phyloP scores from a whole-genome alignment of 2,329 filamentous ascomycete species.

The Colletotrichum euphorbiae region DNA sequence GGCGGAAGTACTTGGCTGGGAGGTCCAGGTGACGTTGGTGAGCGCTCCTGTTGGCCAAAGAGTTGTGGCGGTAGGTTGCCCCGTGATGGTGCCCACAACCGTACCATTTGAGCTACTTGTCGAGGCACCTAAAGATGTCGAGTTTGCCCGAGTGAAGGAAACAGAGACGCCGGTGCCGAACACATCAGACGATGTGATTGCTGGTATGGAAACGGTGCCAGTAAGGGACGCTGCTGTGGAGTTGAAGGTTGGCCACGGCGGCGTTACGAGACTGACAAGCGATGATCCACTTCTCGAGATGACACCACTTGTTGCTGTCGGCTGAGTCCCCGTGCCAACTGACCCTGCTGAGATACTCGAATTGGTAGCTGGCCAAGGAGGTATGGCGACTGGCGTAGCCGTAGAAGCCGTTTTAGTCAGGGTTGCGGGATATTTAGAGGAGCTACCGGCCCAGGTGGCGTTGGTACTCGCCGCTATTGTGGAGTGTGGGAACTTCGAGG shows the following conservation, averaged over 20 bases:
- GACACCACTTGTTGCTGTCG: neutral
- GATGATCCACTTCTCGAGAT: neutral
- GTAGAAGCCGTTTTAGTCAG: neutral
- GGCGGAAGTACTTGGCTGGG: neutral
- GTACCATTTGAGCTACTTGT: neutral
- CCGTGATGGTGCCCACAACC: neutral
- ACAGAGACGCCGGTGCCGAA: neutral
- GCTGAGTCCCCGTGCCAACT: neutral
- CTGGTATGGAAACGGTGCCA: slow-evolving; percentile 23
- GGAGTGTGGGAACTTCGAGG: neutral
- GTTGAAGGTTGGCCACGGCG: slow-evolving; percentile 21
- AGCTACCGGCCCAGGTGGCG: slow-evolving; percentile 3
- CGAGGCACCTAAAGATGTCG: neutral
- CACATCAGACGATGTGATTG: neutral
- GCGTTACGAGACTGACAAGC: neutral
- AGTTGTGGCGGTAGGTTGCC: neutral
- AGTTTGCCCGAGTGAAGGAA: slow-evolving; percentile 20
- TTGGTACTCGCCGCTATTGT: slow-evolving; percentile 2
- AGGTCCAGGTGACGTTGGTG: neutral
- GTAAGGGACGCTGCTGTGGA: slow-evolving; percentile 17
- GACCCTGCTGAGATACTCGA: neutral
- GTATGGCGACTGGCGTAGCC: neutral
- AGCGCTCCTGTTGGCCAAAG: neutral
- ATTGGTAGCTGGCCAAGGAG: slow-evolving; percentile 13
- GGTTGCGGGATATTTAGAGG: neutral